Evolutionary conservation across 768 basidiomycete genomes (phyloP).

Genomic region (Rhizopogon vinicolor): DNA sequence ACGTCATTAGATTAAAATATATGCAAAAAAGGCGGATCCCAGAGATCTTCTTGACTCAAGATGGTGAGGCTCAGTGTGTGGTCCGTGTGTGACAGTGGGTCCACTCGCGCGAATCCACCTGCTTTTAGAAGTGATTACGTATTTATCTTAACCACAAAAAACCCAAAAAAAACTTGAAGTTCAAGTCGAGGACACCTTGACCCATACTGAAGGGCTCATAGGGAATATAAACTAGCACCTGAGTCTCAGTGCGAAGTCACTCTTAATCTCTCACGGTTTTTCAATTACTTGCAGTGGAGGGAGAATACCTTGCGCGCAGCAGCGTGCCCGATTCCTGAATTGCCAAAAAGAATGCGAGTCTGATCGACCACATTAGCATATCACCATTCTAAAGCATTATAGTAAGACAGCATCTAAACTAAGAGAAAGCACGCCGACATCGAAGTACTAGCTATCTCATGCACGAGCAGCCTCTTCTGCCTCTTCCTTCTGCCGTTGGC

Average conservation of each 20-base stretch:
- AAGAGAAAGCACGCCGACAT: background rate
- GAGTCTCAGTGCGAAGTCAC: too few relatives aligned
- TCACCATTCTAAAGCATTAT: background rate
- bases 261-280: too few relatives aligned
- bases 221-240: too few relatives aligned
- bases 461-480: background rate
- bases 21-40: background rate
- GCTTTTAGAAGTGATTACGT: background rate
- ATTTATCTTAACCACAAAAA: background rate
- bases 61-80: background rate
- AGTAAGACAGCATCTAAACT: background rate
- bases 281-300: too few relatives aligned
- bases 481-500: slow-evolving; percentile 28
- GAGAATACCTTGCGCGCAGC: too few relatives aligned
- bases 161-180: too few relatives aligned
- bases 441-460: background rate
- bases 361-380: too few relatives aligned
- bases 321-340: too few relatives aligned
- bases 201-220: too few relatives aligned
- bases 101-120: background rate
- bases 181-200: too few relatives aligned
- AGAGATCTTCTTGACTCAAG: slow-evolving; percentile 1
- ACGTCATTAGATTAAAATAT: slow-evolving; percentile 20
- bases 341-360: too few relatives aligned
- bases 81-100: background rate